A percentile compares a stretch with the other conserved stretches of the same genome.
Evolutionary conservation across 2,329 filamentous ascomycete genomes (phyloP).

Genomic region (Aspergillus glaucus): DNA sequence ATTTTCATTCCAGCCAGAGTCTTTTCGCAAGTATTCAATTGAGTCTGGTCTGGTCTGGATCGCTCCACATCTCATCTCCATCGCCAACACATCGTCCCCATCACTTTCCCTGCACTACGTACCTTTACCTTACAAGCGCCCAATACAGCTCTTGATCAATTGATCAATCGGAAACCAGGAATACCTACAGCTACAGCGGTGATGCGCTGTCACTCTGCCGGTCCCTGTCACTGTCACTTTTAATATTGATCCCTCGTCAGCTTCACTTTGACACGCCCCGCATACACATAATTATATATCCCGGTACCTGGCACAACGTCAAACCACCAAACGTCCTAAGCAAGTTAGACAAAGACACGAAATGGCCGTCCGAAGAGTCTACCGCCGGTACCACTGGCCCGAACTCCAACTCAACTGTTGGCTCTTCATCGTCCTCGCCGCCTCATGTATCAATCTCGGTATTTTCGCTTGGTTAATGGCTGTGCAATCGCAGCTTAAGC

Average conservation of each 20-base stretch:
- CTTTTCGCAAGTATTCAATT: not conserved
- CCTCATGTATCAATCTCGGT: conserved; percentile 52
- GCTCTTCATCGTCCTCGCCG: conserved; percentile 56
- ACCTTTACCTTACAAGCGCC: not conserved
- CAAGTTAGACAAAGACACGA: not conserved
- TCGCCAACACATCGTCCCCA: not conserved
- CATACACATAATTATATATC: not conserved
- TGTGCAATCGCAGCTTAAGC: conserved; percentile 49
- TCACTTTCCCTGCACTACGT: not conserved
- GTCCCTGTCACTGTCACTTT: not conserved
- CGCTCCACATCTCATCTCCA: not conserved
- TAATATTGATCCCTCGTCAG: not conserved
- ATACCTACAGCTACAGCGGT: not conserved
- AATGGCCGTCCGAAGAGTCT: conserved; percentile 27
- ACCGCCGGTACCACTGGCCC: conserved; percentile 56
- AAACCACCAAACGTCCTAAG: not conserved
- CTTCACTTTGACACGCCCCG: not conserved
- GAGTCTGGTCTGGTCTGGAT: not conserved
- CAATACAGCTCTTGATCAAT: not conserved
- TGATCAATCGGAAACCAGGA: not conserved
- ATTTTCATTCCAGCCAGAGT: conserved; percentile 1
- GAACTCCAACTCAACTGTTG: conserved; percentile 60
- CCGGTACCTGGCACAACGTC: not conserved
- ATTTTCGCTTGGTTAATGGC: conserved; percentile 56
- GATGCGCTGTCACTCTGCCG: not conserved